Evolutionary conservation across 2,329 filamentous ascomycete genomes (phyloP).

Genomic region (Colletotrichum incanum): DNA sequence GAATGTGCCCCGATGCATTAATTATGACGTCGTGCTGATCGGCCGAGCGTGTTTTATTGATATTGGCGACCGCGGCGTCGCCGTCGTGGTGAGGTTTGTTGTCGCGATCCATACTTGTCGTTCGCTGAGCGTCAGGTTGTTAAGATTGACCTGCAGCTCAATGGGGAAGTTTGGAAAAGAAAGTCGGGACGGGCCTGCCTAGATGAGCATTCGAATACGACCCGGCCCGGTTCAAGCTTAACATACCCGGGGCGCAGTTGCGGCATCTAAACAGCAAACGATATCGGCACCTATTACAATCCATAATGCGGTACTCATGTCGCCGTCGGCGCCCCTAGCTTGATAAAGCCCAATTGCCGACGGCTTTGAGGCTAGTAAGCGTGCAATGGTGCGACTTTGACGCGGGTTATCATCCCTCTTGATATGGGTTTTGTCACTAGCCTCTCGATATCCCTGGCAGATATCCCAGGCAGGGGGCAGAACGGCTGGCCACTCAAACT

Average conservation of each 20-base stretch:
- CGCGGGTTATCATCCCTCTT: slow-evolving; percentile 16
- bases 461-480: slow-evolving; percentile 6
- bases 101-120: slow-evolving; percentile 24
- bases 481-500: slow-evolving; percentile 12
- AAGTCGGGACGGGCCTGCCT: background rate
- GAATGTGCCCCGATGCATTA: slow-evolving; percentile 60
- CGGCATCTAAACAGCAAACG: background rate
- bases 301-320: background rate
- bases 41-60: slow-evolving; percentile 21
- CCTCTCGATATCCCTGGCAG: slow-evolving; percentile 8
- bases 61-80: background rate
- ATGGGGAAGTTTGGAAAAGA: background rate
- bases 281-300: slow-evolving; percentile 5
- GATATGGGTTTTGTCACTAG: slow-evolving; percentile 24
- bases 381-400: slow-evolving; percentile 1
- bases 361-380: slow-evolving; percentile 1
- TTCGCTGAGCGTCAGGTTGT: background rate
- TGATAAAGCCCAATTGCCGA: background rate
- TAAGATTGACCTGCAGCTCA: background rate
- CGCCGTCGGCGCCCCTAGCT: slow-evolving; percentile 5
- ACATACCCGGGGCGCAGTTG: background rate
- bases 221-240: slow-evolving; percentile 17
- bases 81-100: slow-evolving; percentile 4
- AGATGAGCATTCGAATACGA: slow-evolving; percentile 23
- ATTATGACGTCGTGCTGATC: slow-evolving; percentile 43